Conservation (phyloP, 805 yeast genomes). For the Yamadazyma tumulicola region DNA sequence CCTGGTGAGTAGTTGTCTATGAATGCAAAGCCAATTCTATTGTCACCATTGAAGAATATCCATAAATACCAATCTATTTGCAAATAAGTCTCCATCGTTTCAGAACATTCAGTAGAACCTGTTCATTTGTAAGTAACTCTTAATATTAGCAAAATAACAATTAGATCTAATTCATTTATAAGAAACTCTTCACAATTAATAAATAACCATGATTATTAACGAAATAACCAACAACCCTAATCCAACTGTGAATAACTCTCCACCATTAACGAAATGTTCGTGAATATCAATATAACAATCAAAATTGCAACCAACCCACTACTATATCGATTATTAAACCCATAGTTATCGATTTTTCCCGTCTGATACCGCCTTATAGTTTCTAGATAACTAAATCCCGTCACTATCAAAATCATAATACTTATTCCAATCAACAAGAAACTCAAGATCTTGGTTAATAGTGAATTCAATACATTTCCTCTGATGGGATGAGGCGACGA, state of each 20-base stretch:
- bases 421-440: conserved; percentile 36
- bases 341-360: conserved; percentile 32
- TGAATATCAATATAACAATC: conserved; percentile 7
- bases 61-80: too few relatives aligned
- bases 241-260: conserved; percentile 7
- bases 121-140: too few relatives aligned
- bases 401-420: conserved; percentile 32
- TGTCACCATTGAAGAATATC: too few relatives aligned
- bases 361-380: conserved; percentile 44
- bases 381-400: conserved; percentile 40
- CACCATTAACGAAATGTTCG: conserved; percentile 10
- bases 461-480: conserved; percentile 7
- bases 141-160: too few relatives aligned
- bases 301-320: conserved; percentile 7
- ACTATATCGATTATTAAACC: conserved; percentile 21
- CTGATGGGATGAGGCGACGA: conserved; percentile 8
- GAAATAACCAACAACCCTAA: too few relatives aligned
- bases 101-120: too few relatives aligned
- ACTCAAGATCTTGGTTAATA: conserved; percentile 29
- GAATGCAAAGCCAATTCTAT: too few relatives aligned
- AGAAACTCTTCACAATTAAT: too few relatives aligned
- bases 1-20: too few relatives aligned
- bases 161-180: too few relatives aligned
- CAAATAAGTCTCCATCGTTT: too few relatives aligned
- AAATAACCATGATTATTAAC: too few relatives aligned